Evolutionary conservation across 2,329 filamentous ascomycete genomes (phyloP).

Genomic region (Botrytis elliptica): DNA sequence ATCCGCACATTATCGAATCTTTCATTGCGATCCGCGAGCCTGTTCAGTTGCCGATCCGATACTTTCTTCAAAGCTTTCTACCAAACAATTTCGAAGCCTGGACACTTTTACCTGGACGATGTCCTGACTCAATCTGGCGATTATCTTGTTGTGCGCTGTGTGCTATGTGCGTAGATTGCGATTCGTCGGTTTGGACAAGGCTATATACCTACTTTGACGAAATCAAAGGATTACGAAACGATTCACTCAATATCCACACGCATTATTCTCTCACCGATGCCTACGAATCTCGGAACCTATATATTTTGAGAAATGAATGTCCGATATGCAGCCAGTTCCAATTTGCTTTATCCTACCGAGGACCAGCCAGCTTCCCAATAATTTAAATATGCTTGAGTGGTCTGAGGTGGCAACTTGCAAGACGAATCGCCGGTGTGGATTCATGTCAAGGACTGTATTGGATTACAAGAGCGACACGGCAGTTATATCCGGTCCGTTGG

Average conservation of each 20-base stretch:
- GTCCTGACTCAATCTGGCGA: background rate
- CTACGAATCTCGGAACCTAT: background rate
- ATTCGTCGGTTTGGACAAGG: background rate
- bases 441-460: constrained; percentile 3
- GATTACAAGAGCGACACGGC: background rate
- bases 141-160: background rate
- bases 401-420: background rate
- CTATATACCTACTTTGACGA: background rate
- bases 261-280: background rate
- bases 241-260: background rate
- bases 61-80: background rate
- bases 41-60: background rate
- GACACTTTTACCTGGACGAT: background rate
- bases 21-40: constrained; percentile 1
- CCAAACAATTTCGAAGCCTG: background rate
- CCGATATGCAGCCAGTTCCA: background rate
- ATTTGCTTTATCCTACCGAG: background rate
- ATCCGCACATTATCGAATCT: background rate
- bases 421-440: background rate
- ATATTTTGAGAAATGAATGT: background rate
- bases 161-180: background rate
- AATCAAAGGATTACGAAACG: background rate
- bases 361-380: background rate
- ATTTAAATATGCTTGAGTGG: background rate
- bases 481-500: background rate